Evolutionary conservation across 2,329 filamentous ascomycete genomes (phyloP), one percentile per base, ranked within the genome.

Genomic region (Colletotrichum eleusines): DNA sequence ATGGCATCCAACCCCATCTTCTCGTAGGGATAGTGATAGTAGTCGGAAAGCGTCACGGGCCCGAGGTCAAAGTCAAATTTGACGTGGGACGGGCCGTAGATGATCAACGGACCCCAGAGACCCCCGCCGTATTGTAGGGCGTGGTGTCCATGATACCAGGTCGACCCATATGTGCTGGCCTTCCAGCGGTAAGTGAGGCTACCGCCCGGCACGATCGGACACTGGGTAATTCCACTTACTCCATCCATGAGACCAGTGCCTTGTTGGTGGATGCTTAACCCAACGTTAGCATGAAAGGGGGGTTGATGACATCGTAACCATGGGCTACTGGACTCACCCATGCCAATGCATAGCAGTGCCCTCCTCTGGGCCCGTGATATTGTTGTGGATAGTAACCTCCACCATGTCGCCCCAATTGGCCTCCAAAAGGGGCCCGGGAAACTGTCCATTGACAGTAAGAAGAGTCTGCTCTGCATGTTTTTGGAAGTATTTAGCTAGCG

Each of bases 61-160:
- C 89, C 89, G 0, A 90, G 79, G 75, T 91, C 89, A 60, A 85
- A 81, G 65, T 91, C 88, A 75, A 89, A 89, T 71, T 87, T 82
- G 28, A 81, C 80, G 31, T 83, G 83, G 0, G 81, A 81, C 1
- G 88, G 88, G 0, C 87, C 86, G 70, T 90, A 83, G 71, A 91
- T 87, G 8, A 91, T 79, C 18, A 92, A 84, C 0, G 84, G 85
- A 0, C 90, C 90, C 33, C 86, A 82, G 0, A 91, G 78, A 0
- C 90, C 90, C 64, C 90, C 85, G 74, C 81, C 84, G 1, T 80
- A 77, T 71, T 84, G 82, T 0, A 82, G 75, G 6, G 83, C 80
- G 71, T 86, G 86, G 75, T 91, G 89, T 5, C 86, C 87, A 75
- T 91, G 89, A 75, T 89, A 90, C 87, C 87, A 90, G 12, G 83